phyloP scores from a whole-genome alignment of 805 yeast species.

The Yarrowia hollandica region DNA sequence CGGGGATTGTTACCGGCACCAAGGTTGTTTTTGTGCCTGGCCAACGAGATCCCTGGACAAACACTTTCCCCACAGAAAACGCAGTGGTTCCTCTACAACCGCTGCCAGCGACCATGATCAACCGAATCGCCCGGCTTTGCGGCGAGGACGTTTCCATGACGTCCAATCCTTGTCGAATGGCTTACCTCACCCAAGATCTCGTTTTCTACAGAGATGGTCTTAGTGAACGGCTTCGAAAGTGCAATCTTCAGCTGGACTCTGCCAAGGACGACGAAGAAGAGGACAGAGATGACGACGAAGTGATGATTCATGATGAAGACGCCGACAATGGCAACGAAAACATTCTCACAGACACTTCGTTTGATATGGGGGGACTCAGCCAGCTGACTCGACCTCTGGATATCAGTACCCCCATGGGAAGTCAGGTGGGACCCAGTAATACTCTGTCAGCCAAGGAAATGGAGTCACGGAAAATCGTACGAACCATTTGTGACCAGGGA shows the following conservation, averaged over 20 bases:
- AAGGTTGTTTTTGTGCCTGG: slow-evolving; percentile 83
- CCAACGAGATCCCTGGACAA: slow-evolving; percentile 84
- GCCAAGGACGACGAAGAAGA: slow-evolving; percentile 40
- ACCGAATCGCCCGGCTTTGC: slow-evolving; percentile 60
- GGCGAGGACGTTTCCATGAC: slow-evolving; percentile 55
- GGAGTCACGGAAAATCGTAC: slow-evolving; percentile 55
- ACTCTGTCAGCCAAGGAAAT: slow-evolving; percentile 36
- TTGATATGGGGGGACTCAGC: neutral
- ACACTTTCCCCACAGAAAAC: slow-evolving; percentile 46
- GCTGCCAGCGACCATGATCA: slow-evolving; percentile 58
- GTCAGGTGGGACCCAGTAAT: slow-evolving; percentile 19
- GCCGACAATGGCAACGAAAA: neutral
- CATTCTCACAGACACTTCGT: neutral
- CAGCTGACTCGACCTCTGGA: slow-evolving; percentile 1
- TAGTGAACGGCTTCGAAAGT: slow-evolving; percentile 67
- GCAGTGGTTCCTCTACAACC: slow-evolving; percentile 57
- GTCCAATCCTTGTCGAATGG: slow-evolving; percentile 77
- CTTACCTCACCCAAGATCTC: slow-evolving; percentile 81
- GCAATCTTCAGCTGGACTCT: slow-evolving; percentile 57
- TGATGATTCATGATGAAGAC: slow-evolving; percentile 19
- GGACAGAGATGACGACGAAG: slow-evolving; percentile 35
- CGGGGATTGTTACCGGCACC: slow-evolving; percentile 52
- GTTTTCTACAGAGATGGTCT: slow-evolving; percentile 71
- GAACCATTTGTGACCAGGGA: slow-evolving; percentile 85
- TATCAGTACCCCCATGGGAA: slow-evolving; percentile 3